Percentiles rank a stretch among this genome's conserved stretches.
Evolutionary conservation across 1,284 basidiomycete genomes (phyloP).

Genomic region (Tylopilus sp.): DNA sequence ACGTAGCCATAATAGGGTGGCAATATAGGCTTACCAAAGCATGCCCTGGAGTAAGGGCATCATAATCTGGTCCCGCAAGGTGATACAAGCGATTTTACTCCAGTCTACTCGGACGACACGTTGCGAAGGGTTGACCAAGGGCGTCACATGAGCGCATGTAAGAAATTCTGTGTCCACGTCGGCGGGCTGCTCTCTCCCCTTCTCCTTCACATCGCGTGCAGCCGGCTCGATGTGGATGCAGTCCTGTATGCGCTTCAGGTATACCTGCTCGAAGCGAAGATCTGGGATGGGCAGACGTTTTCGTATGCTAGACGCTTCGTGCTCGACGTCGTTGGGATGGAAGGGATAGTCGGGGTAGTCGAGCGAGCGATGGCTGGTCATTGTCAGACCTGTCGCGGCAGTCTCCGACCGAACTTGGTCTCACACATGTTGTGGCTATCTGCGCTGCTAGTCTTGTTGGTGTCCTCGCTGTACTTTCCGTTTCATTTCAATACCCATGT

Average conservation of each 20-base stretch:
- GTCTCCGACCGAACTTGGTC: conserved; percentile 13
- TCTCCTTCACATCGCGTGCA: conserved; percentile 30
- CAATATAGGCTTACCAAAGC: conserved; percentile 50
- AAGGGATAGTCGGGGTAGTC: conserved; percentile 24
- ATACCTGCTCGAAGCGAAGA: conserved; percentile 69
- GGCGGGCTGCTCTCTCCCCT: conserved; percentile 18
- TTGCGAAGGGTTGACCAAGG: conserved; percentile 23
- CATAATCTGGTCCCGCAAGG: conserved; percentile 63
- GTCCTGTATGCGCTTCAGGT: conserved; percentile 55
- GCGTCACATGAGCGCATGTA: conserved; percentile 17
- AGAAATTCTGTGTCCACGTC: conserved; percentile 15
- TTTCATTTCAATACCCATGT: conserved; percentile 22
- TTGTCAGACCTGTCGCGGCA: conserved; percentile 18
- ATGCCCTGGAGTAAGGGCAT: conserved; percentile 67
- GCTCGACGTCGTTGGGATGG: conserved; percentile 10
- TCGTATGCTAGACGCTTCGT: conserved; percentile 16
- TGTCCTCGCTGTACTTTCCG: conserved; percentile 28
- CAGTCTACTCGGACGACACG: conserved; percentile 52
- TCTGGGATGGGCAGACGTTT: conserved; percentile 56
- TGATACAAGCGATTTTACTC: conserved; percentile 58
- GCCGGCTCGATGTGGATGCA: conserved; percentile 44
- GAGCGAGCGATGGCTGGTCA: conserved; percentile 22
- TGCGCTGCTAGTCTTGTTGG: conserved; percentile 18
- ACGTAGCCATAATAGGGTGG: background rate
- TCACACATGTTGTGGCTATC: conserved; percentile 22